phyloP scores from a whole-genome alignment of 2,329 filamentous ascomycete species.

The Penicillium palitans region DNA sequence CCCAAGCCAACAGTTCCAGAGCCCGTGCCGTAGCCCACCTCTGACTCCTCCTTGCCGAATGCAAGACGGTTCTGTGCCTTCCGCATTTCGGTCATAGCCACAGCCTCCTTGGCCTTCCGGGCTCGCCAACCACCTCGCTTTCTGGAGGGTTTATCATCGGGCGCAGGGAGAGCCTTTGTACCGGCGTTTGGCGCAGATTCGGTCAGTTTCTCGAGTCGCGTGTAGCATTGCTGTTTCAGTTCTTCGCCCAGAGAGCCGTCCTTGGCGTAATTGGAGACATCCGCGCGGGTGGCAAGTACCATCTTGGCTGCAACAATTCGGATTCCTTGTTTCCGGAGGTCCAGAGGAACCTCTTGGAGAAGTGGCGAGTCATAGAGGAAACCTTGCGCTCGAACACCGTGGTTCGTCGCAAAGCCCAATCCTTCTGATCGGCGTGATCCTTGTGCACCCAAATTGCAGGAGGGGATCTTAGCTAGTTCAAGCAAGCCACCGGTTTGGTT shows the following conservation, averaged over 20 bases:
- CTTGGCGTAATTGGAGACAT: constrained; percentile 76
- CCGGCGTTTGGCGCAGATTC: constrained; percentile 90
- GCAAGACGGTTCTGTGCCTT: constrained; percentile 96
- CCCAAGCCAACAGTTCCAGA: constrained; percentile 85
- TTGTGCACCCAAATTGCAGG: constrained; percentile 88
- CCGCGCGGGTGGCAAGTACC: constrained; percentile 87
- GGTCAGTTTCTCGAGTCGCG: constrained; percentile 87
- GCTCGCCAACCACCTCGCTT: constrained; percentile 90
- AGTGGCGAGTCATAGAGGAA: constrained; percentile 92
- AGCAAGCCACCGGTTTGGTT: constrained; percentile 88
- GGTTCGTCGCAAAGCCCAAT: constrained; percentile 86
- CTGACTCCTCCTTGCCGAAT: constrained; percentile 92
- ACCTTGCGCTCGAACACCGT: constrained; percentile 85
- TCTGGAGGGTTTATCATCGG: constrained; percentile 89
- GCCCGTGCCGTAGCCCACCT: constrained; percentile 85
- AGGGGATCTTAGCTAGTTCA: constrained; percentile 85
- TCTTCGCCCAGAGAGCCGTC: constrained; percentile 82
- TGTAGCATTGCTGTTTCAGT: constrained; percentile 77
- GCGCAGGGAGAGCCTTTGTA: constrained; percentile 79
- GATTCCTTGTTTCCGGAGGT: constrained; percentile 90
- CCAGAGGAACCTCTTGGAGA: constrained; percentile 77
- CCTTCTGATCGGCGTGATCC: constrained; percentile 84
- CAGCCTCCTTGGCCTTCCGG: constrained; percentile 92
- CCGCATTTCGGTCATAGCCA: constrained; percentile 92
- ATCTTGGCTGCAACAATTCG: constrained; percentile 92